Evolutionary conservation across 352 stramenopile genomes (phyloP), one percentile per base, ranked within the genome.

Genomic region (Globisporangium emineosum): DNA sequence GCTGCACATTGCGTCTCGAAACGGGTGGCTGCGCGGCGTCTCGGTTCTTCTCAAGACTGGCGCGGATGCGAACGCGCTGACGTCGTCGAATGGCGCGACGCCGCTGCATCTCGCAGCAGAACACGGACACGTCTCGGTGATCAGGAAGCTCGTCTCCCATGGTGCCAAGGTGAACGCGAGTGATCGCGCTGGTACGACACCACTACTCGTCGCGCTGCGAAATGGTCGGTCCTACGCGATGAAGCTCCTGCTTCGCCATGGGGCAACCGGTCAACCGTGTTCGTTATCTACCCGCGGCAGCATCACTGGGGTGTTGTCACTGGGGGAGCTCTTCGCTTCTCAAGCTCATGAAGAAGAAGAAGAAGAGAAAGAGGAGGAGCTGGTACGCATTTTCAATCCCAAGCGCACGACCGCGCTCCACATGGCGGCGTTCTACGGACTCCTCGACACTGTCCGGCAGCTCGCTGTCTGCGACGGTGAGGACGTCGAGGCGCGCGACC

Each of bases 351-450:
- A 32, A 32, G 56, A 27, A 37, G 56, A 51, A 13, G 17, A 42
- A n/a, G 42, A 62, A 17, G 15, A 52, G 5, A 29, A 58, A 5
- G 42, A 62, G 17, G 19, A 40, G 1, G 29, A 47, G 9, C 51
- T 53, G 13, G 55, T 64, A 45, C 60, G 37, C 9, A 59, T 62
- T 13, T 73, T 75, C 45, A 64, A 77, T 6, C 58, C 59, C 0
- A 64, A 70, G n/a, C 49, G 55, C 29, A 78, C 72, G 19, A 78
- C 75, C 17, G 62, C 66, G 4, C 45, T 85, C 23, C 77, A 85
- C 27, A 25, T 79, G n/a, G 75, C 77, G 2, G 75, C 77, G 2
- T 78, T 79, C 32, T 70, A 67, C 27, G 74, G 74, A 3, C 45
- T 33, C 1, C 42, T 81, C 1, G 62, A 68, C 13, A 52, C 66